Percentiles rank a stretch among this genome's conserved stretches.
phyloP scores from a whole-genome alignment of 495 filamentous ascomycete genomes.

The Xylaria venustula region DNA sequence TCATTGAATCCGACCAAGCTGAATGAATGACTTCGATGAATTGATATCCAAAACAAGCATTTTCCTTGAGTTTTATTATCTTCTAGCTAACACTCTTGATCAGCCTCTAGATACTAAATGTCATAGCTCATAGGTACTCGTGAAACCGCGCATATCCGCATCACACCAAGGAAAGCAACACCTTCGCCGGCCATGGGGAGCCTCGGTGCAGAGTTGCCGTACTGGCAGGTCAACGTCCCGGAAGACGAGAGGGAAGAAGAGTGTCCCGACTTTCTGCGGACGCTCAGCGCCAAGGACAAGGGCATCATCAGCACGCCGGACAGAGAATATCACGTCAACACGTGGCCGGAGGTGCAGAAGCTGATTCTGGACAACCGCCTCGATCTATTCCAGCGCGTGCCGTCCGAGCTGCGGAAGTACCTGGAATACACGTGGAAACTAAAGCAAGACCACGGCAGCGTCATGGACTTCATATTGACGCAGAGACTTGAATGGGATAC shows the following conservation, averaged over 20 bases:
- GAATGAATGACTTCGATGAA: too few relatives aligned
- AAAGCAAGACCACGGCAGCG: conserved; percentile 62
- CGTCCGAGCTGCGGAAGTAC: conserved; percentile 72
- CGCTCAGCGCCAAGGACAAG: conserved; percentile 55
- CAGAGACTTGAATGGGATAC: conserved; percentile 63
- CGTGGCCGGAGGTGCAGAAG: conserved; percentile 63
- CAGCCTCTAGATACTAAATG: too few relatives aligned
- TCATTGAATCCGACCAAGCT: too few relatives aligned
- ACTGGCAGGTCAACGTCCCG: conserved; percentile 80
- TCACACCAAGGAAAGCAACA: too few relatives aligned
- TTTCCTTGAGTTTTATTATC: too few relatives aligned
- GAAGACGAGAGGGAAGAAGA: conserved; percentile 53
- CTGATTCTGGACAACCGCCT: conserved; percentile 65
- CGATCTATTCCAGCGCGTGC: conserved; percentile 69
- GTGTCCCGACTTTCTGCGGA: conserved; percentile 68
- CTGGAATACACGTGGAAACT: conserved; percentile 62
- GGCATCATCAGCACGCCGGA: conserved; percentile 66
- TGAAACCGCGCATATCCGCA: too few relatives aligned
- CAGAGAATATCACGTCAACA: conserved; percentile 50
- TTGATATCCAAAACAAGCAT: too few relatives aligned
- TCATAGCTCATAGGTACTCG: too few relatives aligned
- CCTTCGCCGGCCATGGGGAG: conserved; percentile 31
- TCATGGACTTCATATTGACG: conserved; percentile 70
- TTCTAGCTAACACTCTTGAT: too few relatives aligned
- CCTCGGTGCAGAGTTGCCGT: conserved; percentile 47